Evolutionary conservation across 192 early-diverging fungal genomes (phyloP).

Genomic region (Coemansia sp.): DNA sequence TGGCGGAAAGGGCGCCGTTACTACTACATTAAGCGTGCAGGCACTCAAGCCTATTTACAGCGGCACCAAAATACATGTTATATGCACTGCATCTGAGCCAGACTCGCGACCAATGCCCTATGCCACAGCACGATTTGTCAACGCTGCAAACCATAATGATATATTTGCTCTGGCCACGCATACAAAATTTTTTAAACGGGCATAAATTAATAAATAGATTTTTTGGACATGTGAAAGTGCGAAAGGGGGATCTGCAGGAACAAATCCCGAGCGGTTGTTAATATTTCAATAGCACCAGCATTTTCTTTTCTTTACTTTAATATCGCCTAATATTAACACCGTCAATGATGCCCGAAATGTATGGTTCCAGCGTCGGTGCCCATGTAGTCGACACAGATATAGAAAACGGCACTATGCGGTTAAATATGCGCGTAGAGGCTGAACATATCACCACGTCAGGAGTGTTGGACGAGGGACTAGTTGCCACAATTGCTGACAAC

Average conservation of each 20-base stretch:
- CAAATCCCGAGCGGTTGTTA: too few relatives aligned
- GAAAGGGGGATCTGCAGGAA: background rate
- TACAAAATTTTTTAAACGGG: slow-evolving; percentile 34
- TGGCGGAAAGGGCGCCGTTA: slow-evolving; percentile 25
- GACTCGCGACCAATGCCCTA: slow-evolving; percentile 8
- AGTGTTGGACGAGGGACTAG: slow-evolving; percentile 40
- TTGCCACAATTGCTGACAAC: slow-evolving; percentile 38
- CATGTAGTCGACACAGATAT: slow-evolving; percentile 4
- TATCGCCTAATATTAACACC: background rate
- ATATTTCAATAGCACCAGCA: too few relatives aligned
- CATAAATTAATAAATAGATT: background rate
- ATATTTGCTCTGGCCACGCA: slow-evolving; percentile 31
- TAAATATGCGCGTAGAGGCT: slow-evolving; percentile 11
- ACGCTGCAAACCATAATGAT: slow-evolving; percentile 5
- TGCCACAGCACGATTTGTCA: slow-evolving; percentile 31
- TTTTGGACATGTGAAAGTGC: slow-evolving; percentile 4
- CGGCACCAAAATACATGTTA: slow-evolving; percentile 10
- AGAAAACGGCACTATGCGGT: slow-evolving; percentile 6
- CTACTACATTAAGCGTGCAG: slow-evolving; percentile 42
- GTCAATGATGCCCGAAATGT: slow-evolving; percentile 14
- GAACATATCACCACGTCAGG: slow-evolving; percentile 30
- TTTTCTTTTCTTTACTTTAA: slow-evolving; percentile 1
- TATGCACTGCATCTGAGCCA: slow-evolving; percentile 13
- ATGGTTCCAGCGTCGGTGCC: slow-evolving; percentile 12
- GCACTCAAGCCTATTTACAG: slow-evolving; percentile 8